Evolutionary conservation across 2,329 filamentous ascomycete species (phyloP).

Genomic region (Fusarium sororula): DNA sequence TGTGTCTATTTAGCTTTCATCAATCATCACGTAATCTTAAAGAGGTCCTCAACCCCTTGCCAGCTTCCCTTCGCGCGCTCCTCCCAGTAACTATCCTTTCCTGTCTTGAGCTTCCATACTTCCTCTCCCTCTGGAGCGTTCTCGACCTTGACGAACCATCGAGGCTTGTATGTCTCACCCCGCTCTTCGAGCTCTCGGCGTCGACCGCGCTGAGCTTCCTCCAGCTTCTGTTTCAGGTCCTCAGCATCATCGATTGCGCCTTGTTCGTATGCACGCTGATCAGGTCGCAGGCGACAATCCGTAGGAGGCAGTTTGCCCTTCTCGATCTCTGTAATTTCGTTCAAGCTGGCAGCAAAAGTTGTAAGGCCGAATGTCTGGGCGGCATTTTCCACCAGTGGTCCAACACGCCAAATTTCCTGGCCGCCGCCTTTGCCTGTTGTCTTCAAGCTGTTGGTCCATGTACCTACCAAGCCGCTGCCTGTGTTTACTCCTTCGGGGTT

Average conservation of each 20-base stretch:
- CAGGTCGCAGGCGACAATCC: conserved; percentile 84
- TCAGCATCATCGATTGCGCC: conserved; percentile 87
- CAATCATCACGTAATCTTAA: conserved; percentile 43
- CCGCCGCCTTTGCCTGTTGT: conserved; percentile 69
- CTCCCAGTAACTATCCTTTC: conserved; percentile 95
- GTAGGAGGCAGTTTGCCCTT: conserved; percentile 78
- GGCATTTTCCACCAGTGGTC: conserved; percentile 80
- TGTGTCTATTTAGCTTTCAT: conserved; percentile 16
- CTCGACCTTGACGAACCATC: conserved; percentile 84
- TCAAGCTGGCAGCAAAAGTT: conserved; percentile 83
- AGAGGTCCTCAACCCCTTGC: conserved; percentile 65
- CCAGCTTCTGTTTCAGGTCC: conserved; percentile 80
- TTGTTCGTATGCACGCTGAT: conserved; percentile 85
- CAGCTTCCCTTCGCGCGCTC: conserved; percentile 76
- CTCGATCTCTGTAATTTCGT: conserved; percentile 87
- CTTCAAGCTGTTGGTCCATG: conserved; percentile 82
- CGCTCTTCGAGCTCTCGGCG: conserved; percentile 78
- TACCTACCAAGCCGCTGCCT: conserved; percentile 76
- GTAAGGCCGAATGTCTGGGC: conserved; percentile 88
- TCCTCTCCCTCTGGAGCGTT: conserved; percentile 68
- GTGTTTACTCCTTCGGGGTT: conserved; percentile 72
- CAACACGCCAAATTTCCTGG: conserved; percentile 80
- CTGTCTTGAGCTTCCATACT: conserved; percentile 78
- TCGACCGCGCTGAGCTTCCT: conserved; percentile 83
- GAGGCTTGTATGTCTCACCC: conserved; percentile 76